A percentile compares a stretch with the other conserved stretches of the same genome.
Evolutionary conservation across 2,329 filamentous ascomycete species (phyloP).

Genomic region (Cercospora citrullina): DNA sequence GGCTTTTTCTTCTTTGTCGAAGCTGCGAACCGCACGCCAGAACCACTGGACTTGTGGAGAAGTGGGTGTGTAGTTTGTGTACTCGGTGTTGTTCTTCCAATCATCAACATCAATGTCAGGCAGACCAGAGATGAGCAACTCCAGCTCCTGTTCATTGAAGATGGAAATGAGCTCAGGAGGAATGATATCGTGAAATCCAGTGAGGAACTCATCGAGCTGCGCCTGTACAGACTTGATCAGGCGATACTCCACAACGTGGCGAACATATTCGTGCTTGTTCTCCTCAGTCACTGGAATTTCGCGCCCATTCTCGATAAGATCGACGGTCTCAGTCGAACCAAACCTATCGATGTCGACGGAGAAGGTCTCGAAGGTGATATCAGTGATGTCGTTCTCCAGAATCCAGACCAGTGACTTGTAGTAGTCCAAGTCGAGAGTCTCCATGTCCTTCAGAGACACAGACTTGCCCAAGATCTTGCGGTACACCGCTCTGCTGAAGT

Average conservation of each 20-base stretch:
- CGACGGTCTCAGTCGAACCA: conserved; percentile 81
- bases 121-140: conserved; percentile 91
- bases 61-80: conserved; percentile 93
- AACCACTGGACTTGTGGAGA: conserved; percentile 99
- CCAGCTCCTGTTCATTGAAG: conserved; percentile 97
- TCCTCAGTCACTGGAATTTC: conserved; percentile 94
- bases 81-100: conserved; percentile 99
- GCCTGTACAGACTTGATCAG: conserved; percentile 89
- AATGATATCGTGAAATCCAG: conserved; percentile 96
- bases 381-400: conserved; percentile 96
- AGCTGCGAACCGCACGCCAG: conserved; percentile 95
- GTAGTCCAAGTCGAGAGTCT: conserved; percentile 96
- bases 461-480: conserved; percentile 94
- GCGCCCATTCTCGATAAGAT: conserved; percentile 82
- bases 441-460: conserved; percentile 98
- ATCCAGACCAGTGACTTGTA: conserved; percentile 99
- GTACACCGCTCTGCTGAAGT: conserved; percentile 98
- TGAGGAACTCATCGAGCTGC: conserved; percentile 81
- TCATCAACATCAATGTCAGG: conserved; percentile 98
- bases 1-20: conserved; percentile 97
- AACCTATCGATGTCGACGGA: conserved; percentile 93
- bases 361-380: conserved; percentile 95
- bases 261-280: conserved; percentile 98
- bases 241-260: conserved; percentile 89
- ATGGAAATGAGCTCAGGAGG: conserved; percentile 91